These are phyloP conservation scores for Nyctanthes arbortristis DNA, from an alignment of 257 asterid genomes.

Conservation along the genomic window DNA sequence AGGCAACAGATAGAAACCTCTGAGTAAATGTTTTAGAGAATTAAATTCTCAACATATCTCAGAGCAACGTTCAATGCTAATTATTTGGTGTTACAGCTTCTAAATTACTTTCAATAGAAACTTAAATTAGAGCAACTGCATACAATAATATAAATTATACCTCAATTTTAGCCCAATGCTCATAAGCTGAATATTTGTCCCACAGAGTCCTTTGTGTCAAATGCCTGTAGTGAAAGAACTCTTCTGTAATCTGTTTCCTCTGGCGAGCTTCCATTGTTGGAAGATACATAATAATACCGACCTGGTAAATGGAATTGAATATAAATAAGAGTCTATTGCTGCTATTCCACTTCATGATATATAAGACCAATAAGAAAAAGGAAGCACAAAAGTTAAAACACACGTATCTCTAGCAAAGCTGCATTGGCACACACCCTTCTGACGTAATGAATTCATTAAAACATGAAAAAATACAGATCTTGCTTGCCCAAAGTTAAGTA, in stretches of 20 bases:
- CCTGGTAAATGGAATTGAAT: constrained; percentile 43
- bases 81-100: neutral
- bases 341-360: neutral
- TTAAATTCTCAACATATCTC: neutral
- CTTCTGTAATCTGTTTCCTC: constrained; percentile 84
- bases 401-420: neutral
- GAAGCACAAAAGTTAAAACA: too few species aligned
- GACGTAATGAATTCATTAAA: neutral
- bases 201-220: constrained; percentile 69
- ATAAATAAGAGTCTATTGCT: neutral
- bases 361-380: neutral
- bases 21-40: neutral
- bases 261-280: constrained; percentile 86
- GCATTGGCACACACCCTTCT: neutral
- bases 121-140: neutral
- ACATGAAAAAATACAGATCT: neutral
- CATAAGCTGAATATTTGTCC: constrained; percentile 82
- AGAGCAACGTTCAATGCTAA: neutral
- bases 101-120: neutral
- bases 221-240: constrained; percentile 82
- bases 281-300: constrained; percentile 98
- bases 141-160: constrained; percentile 30
- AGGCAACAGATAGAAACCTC: too few species aligned
- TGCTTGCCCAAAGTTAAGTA: neutral
- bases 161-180: constrained; percentile 99